Base-by-base conservation (phyloP, 768 basidiomycete genomes). In the Leccinellum rugosiceps region DNA sequence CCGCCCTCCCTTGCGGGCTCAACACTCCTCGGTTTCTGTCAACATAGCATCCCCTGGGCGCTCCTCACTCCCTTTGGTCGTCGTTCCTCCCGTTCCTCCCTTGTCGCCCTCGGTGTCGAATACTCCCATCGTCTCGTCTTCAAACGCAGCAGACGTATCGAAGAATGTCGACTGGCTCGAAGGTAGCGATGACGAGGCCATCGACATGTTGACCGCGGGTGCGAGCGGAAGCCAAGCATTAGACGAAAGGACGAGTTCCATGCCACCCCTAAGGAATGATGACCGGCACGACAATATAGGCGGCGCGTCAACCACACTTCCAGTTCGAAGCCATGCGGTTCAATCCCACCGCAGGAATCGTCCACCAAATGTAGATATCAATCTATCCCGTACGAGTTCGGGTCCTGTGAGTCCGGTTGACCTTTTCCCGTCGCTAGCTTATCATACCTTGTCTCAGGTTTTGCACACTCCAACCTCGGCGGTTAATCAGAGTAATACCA, bases 181-280 rank as follows among this genome's bases (percentile, higher is more conserved):
- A 68, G 73, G 82, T 6, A 92, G 90, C 63, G 92, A 94, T 60
- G 92, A 94, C 54, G 92, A 94, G 70, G 92, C 90, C 14, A 90
- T 94, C 53, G 84, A 91, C 64, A 75, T 90, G 43, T 82, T 92
- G 31, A 88, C 92, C 1, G 90, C 92, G 17, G 91, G 85, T 11
- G 78, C 89, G 14, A 90, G 88, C 58, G 91, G 92, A 8, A 87
- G 89, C 63, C 88, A 87, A 66, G 85, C 86, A 14, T 68, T 93
- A 50, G 91, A 94, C 64, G 91, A 94, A 70, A 83, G 91, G 26
- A 94, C 91, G 0, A 92, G 91, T 67, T 71, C 74, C 41, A 68
- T 76, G 7, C 67, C 63, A 64, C 50, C 71, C 30, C 67, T 68
- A 49, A 76, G 74, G 53, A 60, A 63, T 35, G 63, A 75, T 50